Evolutionary conservation across 139 green algal species (phyloP).

Genomic region (Chlamydomonas sp.): DNA sequence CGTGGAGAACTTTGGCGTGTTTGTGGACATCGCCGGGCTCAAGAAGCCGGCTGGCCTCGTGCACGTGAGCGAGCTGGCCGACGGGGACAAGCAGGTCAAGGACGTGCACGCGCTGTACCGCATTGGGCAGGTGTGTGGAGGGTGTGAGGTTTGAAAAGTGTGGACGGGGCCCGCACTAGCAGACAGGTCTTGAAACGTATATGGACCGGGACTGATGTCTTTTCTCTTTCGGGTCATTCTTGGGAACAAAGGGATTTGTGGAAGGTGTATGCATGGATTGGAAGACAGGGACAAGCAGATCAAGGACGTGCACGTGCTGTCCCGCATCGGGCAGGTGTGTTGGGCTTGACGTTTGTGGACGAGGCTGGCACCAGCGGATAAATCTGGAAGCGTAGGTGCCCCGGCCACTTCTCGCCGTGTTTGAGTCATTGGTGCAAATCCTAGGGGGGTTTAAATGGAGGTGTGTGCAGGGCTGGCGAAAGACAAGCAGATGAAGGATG

Average conservation of each 20-base stretch:
- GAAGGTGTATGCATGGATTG: no score
- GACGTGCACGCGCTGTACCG: constrained; percentile 33
- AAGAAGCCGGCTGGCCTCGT: constrained; percentile 64
- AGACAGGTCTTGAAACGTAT: not conserved
- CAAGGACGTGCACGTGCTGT: constrained; percentile 41
- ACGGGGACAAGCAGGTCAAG: constrained; percentile 55
- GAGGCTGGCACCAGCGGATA: not conserved
- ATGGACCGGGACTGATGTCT: no score
- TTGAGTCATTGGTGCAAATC: no score
- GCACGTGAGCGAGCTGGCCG: constrained; percentile 73
- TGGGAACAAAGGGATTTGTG: no score
- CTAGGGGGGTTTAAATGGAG: no score
- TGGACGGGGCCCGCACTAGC: not conserved
- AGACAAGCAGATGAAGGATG: constrained; percentile 53
- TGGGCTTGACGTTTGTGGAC: not conserved
- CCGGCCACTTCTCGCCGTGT: no score
- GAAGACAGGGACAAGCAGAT: constrained; percentile 54
- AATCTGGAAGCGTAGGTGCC: not conserved
- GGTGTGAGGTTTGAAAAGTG: not conserved
- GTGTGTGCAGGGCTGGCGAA: no score
- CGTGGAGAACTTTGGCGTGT: constrained; percentile 78
- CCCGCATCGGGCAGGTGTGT: constrained; percentile 4
- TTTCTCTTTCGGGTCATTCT: no score
- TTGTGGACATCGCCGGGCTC: constrained; percentile 53
- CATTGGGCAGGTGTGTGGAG: not conserved